phyloP scores from a whole-genome alignment of 768 basidiomycete genomes.

The Amanita rubescens region DNA sequence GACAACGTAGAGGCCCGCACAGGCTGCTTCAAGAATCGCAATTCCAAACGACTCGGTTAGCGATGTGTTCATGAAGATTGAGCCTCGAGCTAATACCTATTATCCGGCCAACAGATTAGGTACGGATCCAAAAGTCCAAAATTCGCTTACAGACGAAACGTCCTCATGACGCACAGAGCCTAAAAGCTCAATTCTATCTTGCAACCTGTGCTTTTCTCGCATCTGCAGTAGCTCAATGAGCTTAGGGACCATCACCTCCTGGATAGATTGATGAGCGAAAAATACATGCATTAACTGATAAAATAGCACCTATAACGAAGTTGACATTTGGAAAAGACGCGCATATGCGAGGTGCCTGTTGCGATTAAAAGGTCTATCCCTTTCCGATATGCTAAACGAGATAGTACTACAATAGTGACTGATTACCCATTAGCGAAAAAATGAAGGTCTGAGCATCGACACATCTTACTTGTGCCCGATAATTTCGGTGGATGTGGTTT shows the following conservation, averaged over 20 bases:
- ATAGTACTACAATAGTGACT: constrained; percentile 92
- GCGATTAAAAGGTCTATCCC: constrained; percentile 94
- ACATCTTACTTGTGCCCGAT: constrained; percentile 48
- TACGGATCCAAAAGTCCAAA: neutral
- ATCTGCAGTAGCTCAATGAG: constrained; percentile 92
- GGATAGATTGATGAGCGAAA: constrained; percentile 2
- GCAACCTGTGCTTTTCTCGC: constrained; percentile 83
- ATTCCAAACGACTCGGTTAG: constrained; percentile 97
- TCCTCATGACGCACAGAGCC: constrained; percentile 76
- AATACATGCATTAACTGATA: neutral
- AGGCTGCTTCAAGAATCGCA: constrained; percentile 95
- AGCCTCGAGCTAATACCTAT: constrained; percentile 78
- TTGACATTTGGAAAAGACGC: constrained; percentile 76
- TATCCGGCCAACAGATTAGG: neutral
- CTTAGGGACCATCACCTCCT: constrained; percentile 96
- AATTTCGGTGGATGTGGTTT: constrained; percentile 47
- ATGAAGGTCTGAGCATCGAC: neutral
- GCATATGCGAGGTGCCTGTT: constrained; percentile 86
- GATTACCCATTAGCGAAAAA: neutral
- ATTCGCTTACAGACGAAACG: constrained; percentile 62
- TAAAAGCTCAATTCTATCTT: constrained; percentile 87
- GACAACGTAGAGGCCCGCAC: constrained; percentile 89
- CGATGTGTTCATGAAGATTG: constrained; percentile 93
- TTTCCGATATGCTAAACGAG: constrained; percentile 90
- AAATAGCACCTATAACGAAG: constrained; percentile 72